phyloP scores from a whole-genome alignment of 768 basidiomycete genomes.

The Termitomyces sp. region DNA sequence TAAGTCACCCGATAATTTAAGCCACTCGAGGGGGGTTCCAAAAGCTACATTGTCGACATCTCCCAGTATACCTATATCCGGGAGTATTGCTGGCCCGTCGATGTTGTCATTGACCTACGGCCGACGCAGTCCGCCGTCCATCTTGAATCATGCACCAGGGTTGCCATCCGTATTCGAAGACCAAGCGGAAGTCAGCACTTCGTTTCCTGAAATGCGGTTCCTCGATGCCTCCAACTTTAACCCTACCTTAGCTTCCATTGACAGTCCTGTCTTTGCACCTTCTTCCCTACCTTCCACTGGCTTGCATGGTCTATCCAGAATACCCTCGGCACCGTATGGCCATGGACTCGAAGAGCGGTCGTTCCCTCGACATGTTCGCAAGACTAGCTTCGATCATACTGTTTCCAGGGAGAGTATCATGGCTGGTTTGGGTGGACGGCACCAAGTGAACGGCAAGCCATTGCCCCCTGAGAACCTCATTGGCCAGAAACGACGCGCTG shows the following conservation, averaged over 20 bases:
- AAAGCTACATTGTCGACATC: constrained; percentile 18
- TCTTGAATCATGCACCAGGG: constrained; percentile 27
- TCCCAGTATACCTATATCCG: constrained; percentile 34
- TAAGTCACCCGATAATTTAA: constrained; percentile 21
- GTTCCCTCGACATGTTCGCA: constrained; percentile 84
- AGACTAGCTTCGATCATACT: constrained; percentile 95
- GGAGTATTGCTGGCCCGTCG: constrained; percentile 26
- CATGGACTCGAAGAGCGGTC: constrained; percentile 37
- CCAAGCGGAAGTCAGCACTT: constrained; percentile 25
- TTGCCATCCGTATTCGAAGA: constrained; percentile 45
- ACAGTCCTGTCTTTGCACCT: constrained; percentile 52
- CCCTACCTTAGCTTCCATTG: constrained; percentile 33
- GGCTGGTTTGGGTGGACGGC: constrained; percentile 56
- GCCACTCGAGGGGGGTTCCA: constrained; percentile 15
- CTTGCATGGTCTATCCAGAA: constrained; percentile 49
- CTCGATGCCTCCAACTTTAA: constrained; percentile 27
- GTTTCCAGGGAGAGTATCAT: constrained; percentile 64
- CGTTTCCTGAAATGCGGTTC: constrained; percentile 27
- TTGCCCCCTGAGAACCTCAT: constrained; percentile 56
- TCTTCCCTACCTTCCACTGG: constrained; percentile 73
- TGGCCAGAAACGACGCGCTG: constrained; percentile 77
- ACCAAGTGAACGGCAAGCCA: constrained; percentile 79
- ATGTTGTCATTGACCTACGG: constrained; percentile 31
- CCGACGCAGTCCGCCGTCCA: constrained; percentile 42
- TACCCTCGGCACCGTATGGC: constrained; percentile 35